phyloP scores from a whole-genome alignment of 176 grass and related monocot species.

The Hsuehochloa calcarea region DNA sequence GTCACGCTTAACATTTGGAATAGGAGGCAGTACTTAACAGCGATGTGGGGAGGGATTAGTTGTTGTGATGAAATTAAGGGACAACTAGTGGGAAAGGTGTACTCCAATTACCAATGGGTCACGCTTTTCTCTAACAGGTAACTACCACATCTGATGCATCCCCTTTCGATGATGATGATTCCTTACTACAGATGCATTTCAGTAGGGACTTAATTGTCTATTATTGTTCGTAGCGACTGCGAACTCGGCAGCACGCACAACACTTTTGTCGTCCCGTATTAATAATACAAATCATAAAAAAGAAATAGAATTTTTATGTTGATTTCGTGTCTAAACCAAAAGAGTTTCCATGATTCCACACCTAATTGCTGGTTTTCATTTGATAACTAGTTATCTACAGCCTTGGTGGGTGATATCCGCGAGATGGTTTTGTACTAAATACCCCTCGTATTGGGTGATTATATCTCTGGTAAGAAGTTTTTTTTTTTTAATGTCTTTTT shows the following conservation, averaged over 20 bases:
- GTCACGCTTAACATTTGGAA: too few relatives aligned
- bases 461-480: background rate
- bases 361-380: too few relatives aligned
- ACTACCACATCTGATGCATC: too few relatives aligned
- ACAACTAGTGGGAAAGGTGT: background rate
- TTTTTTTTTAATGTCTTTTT: too few relatives aligned
- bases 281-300: too few relatives aligned
- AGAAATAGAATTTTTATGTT: background rate
- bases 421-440: background rate
- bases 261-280: background rate
- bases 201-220: too few relatives aligned
- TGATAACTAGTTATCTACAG: too few relatives aligned
- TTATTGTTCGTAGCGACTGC: too few relatives aligned
- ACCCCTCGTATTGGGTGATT: background rate
- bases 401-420: background rate
- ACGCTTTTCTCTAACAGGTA: too few relatives aligned
- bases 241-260: background rate
- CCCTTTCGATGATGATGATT: too few relatives aligned
- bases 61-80: background rate
- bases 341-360: background rate
- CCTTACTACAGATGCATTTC: too few relatives aligned
- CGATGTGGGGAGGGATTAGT: background rate
- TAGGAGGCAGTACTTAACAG: background rate
- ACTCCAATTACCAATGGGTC: background rate
- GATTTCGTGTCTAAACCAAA: background rate